A percentile compares a stretch with the other conserved stretches of the same genome.
Conservation (phyloP, 345 rosid species). For the Aurinia saxatilis region DNA sequence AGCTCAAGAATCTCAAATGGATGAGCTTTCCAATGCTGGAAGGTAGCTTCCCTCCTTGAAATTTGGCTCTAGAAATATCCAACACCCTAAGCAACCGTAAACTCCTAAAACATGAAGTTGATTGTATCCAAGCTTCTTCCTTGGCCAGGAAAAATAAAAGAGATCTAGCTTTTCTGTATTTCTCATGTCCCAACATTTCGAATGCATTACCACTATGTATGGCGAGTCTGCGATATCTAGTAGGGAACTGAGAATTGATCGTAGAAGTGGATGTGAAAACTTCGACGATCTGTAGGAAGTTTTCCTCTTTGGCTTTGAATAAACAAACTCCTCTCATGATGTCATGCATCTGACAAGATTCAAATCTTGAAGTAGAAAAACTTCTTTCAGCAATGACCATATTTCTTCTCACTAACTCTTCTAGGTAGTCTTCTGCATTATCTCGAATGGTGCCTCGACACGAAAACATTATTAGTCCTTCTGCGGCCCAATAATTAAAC, state of each 20-base stretch:
- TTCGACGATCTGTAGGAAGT: neutral
- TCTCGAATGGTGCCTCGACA: too few species aligned
- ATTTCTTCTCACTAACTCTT: slow-evolving; percentile 4
- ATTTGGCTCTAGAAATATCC: slow-evolving; percentile 8
- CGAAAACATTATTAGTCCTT: too few species aligned
- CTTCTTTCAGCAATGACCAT: slow-evolving; percentile 26
- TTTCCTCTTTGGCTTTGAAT: slow-evolving; percentile 12
- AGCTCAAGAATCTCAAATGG: slow-evolving; percentile 28
- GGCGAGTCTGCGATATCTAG: slow-evolving; percentile 23
- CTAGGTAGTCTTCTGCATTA: too few species aligned
- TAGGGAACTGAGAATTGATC: neutral
- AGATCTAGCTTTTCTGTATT: slow-evolving; percentile 4
- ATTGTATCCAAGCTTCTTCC: neutral
- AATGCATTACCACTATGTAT: neutral
- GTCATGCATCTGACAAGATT: slow-evolving; percentile 10
- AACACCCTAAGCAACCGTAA: slow-evolving; percentile 27
- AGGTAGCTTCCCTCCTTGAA: neutral
- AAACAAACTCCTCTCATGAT: slow-evolving; percentile 22
- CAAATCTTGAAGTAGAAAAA: neutral
- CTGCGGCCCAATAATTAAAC: too few species aligned
- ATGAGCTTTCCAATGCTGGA: slow-evolving; percentile 28
- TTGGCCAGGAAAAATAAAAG: neutral
- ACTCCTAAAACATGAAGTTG: neutral
- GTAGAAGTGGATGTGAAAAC: neutral
- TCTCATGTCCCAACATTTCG: neutral